These are phyloP conservation scores for Agaricus blazei DNA, from an alignment of 768 basidiomycete genomes.

Conservation along the genomic window DNA sequence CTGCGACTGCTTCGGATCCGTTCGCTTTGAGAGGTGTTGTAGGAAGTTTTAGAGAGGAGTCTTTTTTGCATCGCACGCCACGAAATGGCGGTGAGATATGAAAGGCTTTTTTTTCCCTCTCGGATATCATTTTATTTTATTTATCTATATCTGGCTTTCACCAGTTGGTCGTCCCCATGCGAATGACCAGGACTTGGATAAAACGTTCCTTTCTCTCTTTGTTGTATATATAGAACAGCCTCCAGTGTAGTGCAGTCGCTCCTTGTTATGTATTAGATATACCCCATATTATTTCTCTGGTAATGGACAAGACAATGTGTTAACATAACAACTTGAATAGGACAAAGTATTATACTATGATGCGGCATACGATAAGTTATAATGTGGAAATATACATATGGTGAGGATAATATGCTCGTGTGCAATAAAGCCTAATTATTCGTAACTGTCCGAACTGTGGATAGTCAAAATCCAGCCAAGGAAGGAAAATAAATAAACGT, in stretches of 20 bases:
- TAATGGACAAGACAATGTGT: too few species aligned
- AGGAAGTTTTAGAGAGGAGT: conserved; percentile 31
- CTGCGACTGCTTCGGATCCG: conserved; percentile 18
- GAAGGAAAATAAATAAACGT: not conserved
- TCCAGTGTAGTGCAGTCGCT: too few species aligned
- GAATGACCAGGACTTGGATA: too few species aligned
- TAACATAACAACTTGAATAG: too few species aligned
- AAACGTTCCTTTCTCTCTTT: too few species aligned
- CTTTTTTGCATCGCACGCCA: conserved; percentile 21
- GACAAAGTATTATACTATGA: not conserved
- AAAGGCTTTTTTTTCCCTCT: not conserved
- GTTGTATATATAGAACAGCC: too few species aligned
- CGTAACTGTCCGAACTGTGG: not conserved
- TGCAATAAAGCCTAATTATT: not conserved
- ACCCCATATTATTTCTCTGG: too few species aligned
- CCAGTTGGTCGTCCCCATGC: not conserved
- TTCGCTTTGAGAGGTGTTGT: conserved; percentile 19
- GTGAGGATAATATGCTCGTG: not conserved
- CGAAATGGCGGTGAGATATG: conserved; percentile 7
- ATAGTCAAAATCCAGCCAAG: not conserved
- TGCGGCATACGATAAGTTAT: not conserved
- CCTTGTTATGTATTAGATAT: too few species aligned
- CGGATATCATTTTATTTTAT: not conserved
- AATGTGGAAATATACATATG: not conserved
- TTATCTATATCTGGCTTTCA: not conserved